Evolutionary conservation across 306 rosid species (phyloP), one percentile per base, ranked within the genome.

Genomic region (Cicer cuneatum): DNA sequence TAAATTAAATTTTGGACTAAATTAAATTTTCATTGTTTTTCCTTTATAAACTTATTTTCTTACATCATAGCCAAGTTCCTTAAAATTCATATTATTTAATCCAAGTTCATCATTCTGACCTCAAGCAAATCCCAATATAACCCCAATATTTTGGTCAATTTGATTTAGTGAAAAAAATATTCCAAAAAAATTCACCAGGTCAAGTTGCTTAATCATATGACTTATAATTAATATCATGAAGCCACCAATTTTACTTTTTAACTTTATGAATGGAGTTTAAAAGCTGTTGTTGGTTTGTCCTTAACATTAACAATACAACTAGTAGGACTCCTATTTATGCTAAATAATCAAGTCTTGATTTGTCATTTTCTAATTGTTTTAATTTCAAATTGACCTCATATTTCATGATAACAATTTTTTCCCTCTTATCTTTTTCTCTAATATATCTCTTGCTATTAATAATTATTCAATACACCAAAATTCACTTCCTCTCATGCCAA

Each of bases 311-410:
- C 60, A 60, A 65, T 66, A 10, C 63, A 72, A 52, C 18, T 51
- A 62, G 48, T 15, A 19, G 16, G 12, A 16, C 52, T 51, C 73
- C 73, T 43, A 8, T 58, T 82, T 37, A 7, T 43, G 59, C 69
- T 45, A 47, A 42, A 61, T 83, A 68, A 78, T 83, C 67, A 41
- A 72, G 39, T 51, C 72, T 15, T 49, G 63, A 72, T 13, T 35
- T 35, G 66, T 59, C 82, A 39, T 41, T 38, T 40, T 81, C 78
- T 71, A 9, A n/a, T 11, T 54, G 69, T 75, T 74, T 46, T 47
- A 56, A 37, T 16, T 37, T 80, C 33, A 73, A 18, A 38, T 21
- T 53, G 57, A 61, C 66, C 60, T 43, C 13, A 53, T 72, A 41
- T 69, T 14, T 54, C 8, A n/a, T 56, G 15, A 72, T 58, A 63